Percentiles rank a stretch among this genome's conserved stretches.
Evolutionary conservation across 1,139 yeast genomes (phyloP).

Genomic region (Geotrichum candidum): DNA sequence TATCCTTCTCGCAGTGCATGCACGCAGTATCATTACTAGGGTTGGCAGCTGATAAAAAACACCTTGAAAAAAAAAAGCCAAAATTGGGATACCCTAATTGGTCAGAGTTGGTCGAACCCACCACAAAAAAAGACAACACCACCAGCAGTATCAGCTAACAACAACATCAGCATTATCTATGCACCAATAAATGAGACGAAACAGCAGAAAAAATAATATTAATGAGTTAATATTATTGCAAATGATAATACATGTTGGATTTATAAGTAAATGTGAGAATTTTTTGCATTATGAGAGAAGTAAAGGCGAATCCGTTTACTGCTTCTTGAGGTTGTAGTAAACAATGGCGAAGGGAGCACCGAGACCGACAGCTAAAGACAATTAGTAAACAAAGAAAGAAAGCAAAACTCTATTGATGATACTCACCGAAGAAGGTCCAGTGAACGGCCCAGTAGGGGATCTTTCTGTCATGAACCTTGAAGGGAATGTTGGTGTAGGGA

Average conservation of each 20-base stretch:
- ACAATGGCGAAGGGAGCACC: constrained; percentile 37
- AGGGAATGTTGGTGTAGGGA: constrained; percentile 86
- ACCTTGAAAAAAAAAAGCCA: background rate
- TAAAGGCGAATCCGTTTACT: constrained; percentile 5
- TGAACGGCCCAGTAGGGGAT: constrained; percentile 78
- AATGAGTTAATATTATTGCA: background rate
- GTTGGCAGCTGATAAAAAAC: background rate
- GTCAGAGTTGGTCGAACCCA: background rate
- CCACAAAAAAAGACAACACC: background rate
- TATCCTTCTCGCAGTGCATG: background rate
- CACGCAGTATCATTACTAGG: background rate
- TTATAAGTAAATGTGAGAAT: background rate
- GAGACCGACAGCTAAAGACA: constrained; percentile 29
- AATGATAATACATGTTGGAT: background rate
- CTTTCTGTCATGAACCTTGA: constrained; percentile 86
- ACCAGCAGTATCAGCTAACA: background rate
- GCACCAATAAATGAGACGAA: background rate
- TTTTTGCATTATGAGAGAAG: background rate
- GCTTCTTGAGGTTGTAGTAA: constrained; percentile 37
- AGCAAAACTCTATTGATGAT: background rate
- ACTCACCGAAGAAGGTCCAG: constrained; percentile 67
- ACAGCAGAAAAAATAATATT: background rate
- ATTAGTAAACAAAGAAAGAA: background rate
- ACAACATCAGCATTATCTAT: background rate
- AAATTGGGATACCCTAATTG: background rate